These are phyloP conservation scores for Pythium rishiriense DNA, from an alignment of 352 stramenopile genomes.

Conservation along the genomic window DNA sequence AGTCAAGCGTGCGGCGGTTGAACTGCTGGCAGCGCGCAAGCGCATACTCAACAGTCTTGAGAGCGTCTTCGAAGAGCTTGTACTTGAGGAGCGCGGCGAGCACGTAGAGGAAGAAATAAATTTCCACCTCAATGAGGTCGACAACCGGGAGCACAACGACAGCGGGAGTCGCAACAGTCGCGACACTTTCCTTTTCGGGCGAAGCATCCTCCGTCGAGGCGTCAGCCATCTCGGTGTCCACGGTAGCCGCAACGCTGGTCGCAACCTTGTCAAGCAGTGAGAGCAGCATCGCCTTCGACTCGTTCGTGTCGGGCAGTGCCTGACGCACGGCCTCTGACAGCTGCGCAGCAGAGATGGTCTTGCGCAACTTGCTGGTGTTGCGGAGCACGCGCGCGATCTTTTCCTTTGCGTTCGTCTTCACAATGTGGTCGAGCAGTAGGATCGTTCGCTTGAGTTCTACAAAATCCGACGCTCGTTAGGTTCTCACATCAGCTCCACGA, in stretches of 20 bases:
- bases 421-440: constrained; percentile 64
- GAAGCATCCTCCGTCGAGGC: constrained; percentile 29
- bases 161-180: constrained; percentile 3
- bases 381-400: constrained; percentile 81
- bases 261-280: constrained; percentile 52
- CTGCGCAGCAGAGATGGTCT: constrained; percentile 64
- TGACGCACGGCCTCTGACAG: constrained; percentile 61
- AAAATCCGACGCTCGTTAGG: neutral
- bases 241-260: constrained; percentile 33
- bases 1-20: constrained; percentile 78
- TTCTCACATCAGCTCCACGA: neutral
- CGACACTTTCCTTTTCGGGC: constrained; percentile 21
- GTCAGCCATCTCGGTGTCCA: constrained; percentile 68
- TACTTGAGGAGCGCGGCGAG: constrained; percentile 74
- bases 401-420: constrained; percentile 86
- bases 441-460: constrained; percentile 79
- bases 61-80: constrained; percentile 53
- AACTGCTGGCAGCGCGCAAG: constrained; percentile 71
- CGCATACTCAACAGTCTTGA: constrained; percentile 52
- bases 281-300: constrained; percentile 55
- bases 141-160: constrained; percentile 47
- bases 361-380: constrained; percentile 80
- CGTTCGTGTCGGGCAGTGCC: constrained; percentile 62
- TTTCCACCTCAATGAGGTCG: constrained; percentile 84
- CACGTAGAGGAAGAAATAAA: constrained; percentile 83